Evolutionary conservation across 139 green algal species (phyloP), one percentile per base, ranked within the genome.

Genomic region (Picochlorum sp.): DNA sequence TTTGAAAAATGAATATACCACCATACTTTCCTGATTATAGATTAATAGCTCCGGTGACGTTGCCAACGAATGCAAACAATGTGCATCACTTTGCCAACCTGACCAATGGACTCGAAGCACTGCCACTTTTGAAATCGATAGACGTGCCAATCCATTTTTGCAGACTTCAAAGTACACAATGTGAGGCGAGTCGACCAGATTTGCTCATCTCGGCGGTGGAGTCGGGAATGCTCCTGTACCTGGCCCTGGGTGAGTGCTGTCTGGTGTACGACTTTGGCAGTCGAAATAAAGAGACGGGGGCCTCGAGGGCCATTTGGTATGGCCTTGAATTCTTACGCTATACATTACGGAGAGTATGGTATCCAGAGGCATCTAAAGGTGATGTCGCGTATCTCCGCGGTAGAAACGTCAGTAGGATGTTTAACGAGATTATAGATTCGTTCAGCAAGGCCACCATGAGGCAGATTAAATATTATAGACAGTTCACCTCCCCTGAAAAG

Each of bases 151-250:
- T 31, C 71, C 80, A 70, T 57, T 82, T 84, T 34, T 58, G 79
- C 16, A 78, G 84, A 34, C 77, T 90, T 49, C 71, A 77, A 52
- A 75, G 54, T 61, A 90, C 84, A 1, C 60, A 61, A 6, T 85
- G 80, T 52, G 84, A 91, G 70, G 83, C 90, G 65, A 73, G 85
- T 60, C 67, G 72, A 16, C 82, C 84, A 52, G 81, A 88, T 63
- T 44, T 67, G 9, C 59, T 89, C 9, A 52, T 88, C 23, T 31
- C 54, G 18, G 74, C 81, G 45, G 47, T 90, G 52, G 80, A 88
- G 45, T 63, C 78, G 9, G 67, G 72, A 24, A 51, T 90, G 26
- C 65, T 90, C 23, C 47, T 88, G 60, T 45, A 60, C 9, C 60
- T 86, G 49, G 84, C 83, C 1, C 64, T 87, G 34, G 84, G 84